Evolutionary conservation across 2,329 filamentous ascomycete genomes (phyloP).

Genomic region (Sporothrix schenckii): DNA sequence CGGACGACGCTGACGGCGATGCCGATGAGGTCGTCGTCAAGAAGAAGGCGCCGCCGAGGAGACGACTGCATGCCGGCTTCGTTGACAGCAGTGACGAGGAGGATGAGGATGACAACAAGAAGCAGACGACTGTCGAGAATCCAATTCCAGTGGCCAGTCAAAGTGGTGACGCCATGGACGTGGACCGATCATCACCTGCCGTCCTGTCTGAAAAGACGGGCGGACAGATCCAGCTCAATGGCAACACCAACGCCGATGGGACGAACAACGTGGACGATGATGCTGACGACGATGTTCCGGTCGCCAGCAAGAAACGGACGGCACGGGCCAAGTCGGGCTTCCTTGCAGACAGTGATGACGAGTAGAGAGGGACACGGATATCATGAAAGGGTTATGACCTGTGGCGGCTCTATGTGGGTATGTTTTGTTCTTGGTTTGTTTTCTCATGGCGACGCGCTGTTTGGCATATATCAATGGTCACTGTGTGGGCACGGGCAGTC

Average conservation of each 20-base stretch:
- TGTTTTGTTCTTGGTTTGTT: neutral
- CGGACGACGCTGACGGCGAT: constrained; percentile 23
- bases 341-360: constrained; percentile 63
- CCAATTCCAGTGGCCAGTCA: constrained; percentile 15
- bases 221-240: constrained; percentile 27
- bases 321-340: constrained; percentile 57
- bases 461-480: neutral
- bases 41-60: neutral
- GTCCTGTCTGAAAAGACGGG: constrained; percentile 30
- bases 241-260: constrained; percentile 19
- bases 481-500: neutral
- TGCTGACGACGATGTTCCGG: constrained; percentile 50
- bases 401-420: neutral
- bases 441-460: neutral
- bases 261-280: constrained; percentile 39
- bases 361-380: constrained; percentile 44
- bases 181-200: constrained; percentile 42
- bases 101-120: constrained; percentile 33
- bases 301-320: constrained; percentile 43
- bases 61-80: constrained; percentile 38
- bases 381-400: neutral
- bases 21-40: constrained; percentile 18
- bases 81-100: constrained; percentile 41
- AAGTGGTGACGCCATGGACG: constrained; percentile 40
- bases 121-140: too few species aligned